Conservation (phyloP, 768 basidiomycete genomes). For the Leccinum subgranulosum region DNA sequence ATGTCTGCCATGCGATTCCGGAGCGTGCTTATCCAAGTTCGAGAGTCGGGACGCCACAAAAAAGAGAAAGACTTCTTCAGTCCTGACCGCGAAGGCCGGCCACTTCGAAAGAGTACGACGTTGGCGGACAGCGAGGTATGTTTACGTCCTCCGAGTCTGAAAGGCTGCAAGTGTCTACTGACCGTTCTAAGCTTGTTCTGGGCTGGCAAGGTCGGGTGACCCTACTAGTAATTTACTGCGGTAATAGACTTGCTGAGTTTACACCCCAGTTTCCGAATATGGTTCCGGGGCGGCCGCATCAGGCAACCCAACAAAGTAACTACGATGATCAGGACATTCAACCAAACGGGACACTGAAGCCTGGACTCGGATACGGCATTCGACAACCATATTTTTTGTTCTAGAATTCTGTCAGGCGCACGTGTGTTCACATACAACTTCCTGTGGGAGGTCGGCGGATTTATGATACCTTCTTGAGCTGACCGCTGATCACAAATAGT, state of each 20-base stretch:
- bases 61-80: no score
- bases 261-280: no score
- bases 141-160: no score
- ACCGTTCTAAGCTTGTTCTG: no score
- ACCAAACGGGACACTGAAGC: background rate
- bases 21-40: no score
- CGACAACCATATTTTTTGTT: background rate
- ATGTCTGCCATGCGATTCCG: no score
- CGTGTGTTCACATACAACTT: background rate
- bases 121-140: no score
- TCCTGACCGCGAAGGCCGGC: no score
- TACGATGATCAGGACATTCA: background rate
- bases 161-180: no score
- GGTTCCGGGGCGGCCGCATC: background rate
- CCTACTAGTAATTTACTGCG: background rate
- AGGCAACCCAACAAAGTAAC: background rate
- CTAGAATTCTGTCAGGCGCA: background rate
- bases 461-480: background rate
- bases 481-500: background rate
- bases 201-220: background rate
- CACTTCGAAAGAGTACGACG: no score
- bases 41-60: no score
- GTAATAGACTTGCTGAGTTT: background rate
- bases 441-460: background rate
- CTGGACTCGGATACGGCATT: background rate